These are phyloP conservation scores for Peronosclerospora sorghi DNA, from an alignment of 352 stramenopile species.

Conservation along the genomic window DNA sequence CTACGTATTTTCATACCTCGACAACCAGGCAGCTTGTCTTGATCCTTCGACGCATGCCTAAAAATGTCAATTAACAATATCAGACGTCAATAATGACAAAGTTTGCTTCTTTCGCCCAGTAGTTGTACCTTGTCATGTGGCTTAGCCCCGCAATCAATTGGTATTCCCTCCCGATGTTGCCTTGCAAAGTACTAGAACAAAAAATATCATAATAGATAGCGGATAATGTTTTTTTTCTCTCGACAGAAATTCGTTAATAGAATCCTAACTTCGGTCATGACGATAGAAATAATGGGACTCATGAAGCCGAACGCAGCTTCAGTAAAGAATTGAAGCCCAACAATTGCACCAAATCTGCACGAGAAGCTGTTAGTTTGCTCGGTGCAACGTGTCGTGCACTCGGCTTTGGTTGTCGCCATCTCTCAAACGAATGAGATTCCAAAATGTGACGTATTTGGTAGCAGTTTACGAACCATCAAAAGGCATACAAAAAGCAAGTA, in stretches of 20 bases:
- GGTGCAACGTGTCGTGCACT: neutral
- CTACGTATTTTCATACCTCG: slow-evolving; percentile 24
- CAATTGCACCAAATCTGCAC: slow-evolving; percentile 30
- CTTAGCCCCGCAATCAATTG: slow-evolving; percentile 54
- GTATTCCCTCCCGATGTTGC: slow-evolving; percentile 28
- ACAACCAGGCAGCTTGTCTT: slow-evolving; percentile 58
- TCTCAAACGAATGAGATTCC: neutral
- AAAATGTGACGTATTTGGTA: neutral
- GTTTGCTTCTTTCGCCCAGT: neutral
- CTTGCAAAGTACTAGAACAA: slow-evolving; percentile 62
- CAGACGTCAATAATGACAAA: neutral
- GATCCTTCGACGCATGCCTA: slow-evolving; percentile 54
- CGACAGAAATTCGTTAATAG: too few relatives aligned
- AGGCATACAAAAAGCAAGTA: slow-evolving; percentile 10
- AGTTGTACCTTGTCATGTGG: slow-evolving; percentile 28
- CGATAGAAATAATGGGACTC: slow-evolving; percentile 56
- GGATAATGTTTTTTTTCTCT: neutral
- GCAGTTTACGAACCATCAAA: neutral
- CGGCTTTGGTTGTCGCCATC: slow-evolving; percentile 5
- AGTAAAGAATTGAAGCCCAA: slow-evolving; percentile 45
- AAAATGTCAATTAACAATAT: neutral
- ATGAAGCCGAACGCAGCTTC: slow-evolving; percentile 60
- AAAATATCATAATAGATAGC: neutral
- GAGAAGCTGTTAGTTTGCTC: slow-evolving; percentile 15
- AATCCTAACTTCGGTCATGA: slow-evolving; percentile 42